These are phyloP conservation scores for Microbotryum violaceum DNA, from an alignment of 1,284 basidiomycete genomes.

Conservation along the genomic window DNA sequence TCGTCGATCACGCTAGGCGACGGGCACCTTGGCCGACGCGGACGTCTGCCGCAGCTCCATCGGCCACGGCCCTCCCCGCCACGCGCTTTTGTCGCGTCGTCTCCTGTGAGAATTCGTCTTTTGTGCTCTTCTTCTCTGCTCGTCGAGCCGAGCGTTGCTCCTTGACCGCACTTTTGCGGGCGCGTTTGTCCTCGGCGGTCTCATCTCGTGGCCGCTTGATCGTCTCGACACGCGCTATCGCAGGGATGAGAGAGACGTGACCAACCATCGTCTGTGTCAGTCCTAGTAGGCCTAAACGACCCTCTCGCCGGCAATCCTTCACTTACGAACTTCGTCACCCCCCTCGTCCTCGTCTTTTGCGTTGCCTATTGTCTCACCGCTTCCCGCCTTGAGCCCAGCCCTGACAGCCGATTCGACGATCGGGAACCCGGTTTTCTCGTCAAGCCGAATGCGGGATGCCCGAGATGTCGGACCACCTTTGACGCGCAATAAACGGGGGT, in stretches of 20 bases:
- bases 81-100: slow-evolving; percentile 54
- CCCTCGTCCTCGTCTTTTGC: slow-evolving; percentile 20
- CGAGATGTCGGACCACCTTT: slow-evolving; percentile 41
- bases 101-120: slow-evolving; percentile 67
- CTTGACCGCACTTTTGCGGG: slow-evolving; percentile 81
- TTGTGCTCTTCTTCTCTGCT: slow-evolving; percentile 69
- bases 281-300: background rate
- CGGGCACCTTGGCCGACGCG: slow-evolving; percentile 21
- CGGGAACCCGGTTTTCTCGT: slow-evolving; percentile 68
- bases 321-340: slow-evolving; percentile 27
- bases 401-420: slow-evolving; percentile 42
- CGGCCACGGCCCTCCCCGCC: slow-evolving; percentile 20
- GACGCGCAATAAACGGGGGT: slow-evolving; percentile 72
- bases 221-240: slow-evolving; percentile 33
- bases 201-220: slow-evolving; percentile 69
- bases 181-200: slow-evolving; percentile 74
- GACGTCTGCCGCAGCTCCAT: slow-evolving; percentile 27
- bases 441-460: slow-evolving; percentile 56
- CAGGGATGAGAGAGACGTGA: no score
- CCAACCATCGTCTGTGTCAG: slow-evolving; percentile 11
- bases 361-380: slow-evolving; percentile 26
- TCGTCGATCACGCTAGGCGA: slow-evolving; percentile 17
- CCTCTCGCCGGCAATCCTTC: no score
- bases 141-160: slow-evolving; percentile 63
- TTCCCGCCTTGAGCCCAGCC: slow-evolving; percentile 26